Evolutionary conservation across 345 rosid genomes (phyloP), one percentile per base, ranked within the genome.

Genomic region (Gossypium longicalyx): DNA sequence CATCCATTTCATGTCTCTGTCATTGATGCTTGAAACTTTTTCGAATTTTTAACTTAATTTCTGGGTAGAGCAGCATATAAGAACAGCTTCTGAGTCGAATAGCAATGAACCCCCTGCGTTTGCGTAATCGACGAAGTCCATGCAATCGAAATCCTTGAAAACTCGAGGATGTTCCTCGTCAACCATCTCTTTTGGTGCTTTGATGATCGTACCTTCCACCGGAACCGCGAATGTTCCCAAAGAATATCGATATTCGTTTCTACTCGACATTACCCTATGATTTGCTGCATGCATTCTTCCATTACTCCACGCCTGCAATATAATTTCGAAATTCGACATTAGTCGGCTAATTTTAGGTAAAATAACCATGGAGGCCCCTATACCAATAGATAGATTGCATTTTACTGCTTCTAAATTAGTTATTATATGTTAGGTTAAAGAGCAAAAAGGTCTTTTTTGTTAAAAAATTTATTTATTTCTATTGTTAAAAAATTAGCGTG

Each of bases 241-340:
- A 2, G 81, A 52, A 25, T 69, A 74, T 16, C 81, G 20, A 16
- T 61, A 52, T 54, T 62, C 19, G 23, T 52, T 53, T 43, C 75
- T 75, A 2, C 56, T 74, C 71, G 53, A 69, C 65, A 68, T 48
- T 48, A 74, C 81, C 7, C 65, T 68, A 9, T 68, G 77, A 29
- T 60, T 62, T 47, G 10, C 81, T 3, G 71, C 77, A 22, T 74
- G 74, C 70, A 68, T 17, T 60, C 73, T 73, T 2, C 74, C 70
- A 23, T 73, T 73, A 29, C 70, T 67, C 77, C 77, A 59, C 7
- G 76, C 78, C 38, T 29, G 38, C 71, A 34, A 12, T 9, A 0
- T 8, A 45, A 45, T 8, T 45, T 45, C 2, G 13, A 13, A 17
- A 15, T 53, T 49, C 54, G 15, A 49, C 1, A 17, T 49, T 13